Base-by-base conservation (phyloP, 192 early-diverging fungal genomes). In the Coemansia sp. region DNA sequence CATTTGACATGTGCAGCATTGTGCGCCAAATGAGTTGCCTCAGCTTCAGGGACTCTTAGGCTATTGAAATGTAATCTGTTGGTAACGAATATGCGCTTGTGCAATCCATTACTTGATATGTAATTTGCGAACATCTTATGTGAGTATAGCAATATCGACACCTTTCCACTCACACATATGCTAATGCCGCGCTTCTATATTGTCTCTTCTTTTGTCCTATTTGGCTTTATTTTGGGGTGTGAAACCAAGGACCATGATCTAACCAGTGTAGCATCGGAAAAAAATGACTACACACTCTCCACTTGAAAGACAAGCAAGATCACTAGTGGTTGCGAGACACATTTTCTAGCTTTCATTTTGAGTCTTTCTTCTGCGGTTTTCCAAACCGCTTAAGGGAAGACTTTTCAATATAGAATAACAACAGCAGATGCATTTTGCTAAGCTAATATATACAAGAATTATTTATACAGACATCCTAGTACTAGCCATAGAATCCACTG, bases 11-110 rank as follows among this genome's bases (percentile, higher is more conserved):
- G 52, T 16, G 53, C 16, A 27, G 38, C 5, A 54, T 54, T 32
- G 62, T 55, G 23, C 62, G 62, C 23, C 14, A 44, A 14, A 55
- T 64, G 62, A 55, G 62, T 51, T 47, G 19, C 30, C 27, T 55
- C 54, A 31, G 47, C 32, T 41, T 55, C 18, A 54, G 27, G 21
- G 28, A 30, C 22, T 4, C 47, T 5, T 5, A 22, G 38, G 38
- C 38, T 44, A 16, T 14, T 44, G 38, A 44, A 44, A 44, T 44
- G 38, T 44, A 44, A 44, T 44, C 38, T 44, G 38, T 44, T 44
- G 38, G 38, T 44, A 44, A 44, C 38, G 16, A 44, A 44, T 44
- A n/a, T n/a, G n/a, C n/a, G n/a, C n/a, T n/a, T n/a, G n/a, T n/a
- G n/a, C n/a, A n/a, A n/a, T n/a, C n/a, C n/a, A n/a, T 44, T 38